These are phyloP conservation scores for Stentor roeselii DNA, from an alignment of 73 alveolate genomes.

Conservation along the genomic window DNA sequence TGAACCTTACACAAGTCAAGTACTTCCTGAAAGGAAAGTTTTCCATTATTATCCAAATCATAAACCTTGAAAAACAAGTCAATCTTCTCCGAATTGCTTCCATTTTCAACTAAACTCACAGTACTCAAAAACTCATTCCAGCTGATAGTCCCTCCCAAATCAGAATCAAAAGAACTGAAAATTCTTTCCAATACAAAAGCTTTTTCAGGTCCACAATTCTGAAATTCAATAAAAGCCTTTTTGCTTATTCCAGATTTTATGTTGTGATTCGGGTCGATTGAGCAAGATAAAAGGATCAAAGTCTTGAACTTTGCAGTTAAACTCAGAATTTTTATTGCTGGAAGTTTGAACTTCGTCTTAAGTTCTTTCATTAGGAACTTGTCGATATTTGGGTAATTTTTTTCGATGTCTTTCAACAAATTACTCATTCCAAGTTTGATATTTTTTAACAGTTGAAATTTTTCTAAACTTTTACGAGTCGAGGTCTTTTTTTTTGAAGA, in stretches of 20 bases:
- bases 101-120: not conserved
- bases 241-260: not conserved
- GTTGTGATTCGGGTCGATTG: not conserved
- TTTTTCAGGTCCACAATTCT: not conserved
- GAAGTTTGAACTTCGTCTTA: not conserved
- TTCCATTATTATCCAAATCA: constrained; percentile 9
- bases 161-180: not conserved
- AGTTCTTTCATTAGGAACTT: not conserved
- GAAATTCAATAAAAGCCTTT: not conserved
- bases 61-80: constrained; percentile 14
- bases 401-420: too few species aligned
- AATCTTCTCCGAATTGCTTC: not conserved
- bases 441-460: too few species aligned
- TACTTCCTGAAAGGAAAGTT: not conserved
- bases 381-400: too few species aligned
- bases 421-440: too few species aligned
- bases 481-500: too few species aligned
- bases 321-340: not conserved
- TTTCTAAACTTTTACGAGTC: too few species aligned
- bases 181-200: not conserved
- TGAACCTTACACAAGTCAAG: constrained; percentile 4
- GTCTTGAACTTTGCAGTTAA: not conserved
- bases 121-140: not conserved
- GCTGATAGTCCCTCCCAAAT: not conserved
- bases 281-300: not conserved